Percentiles rank a stretch among this genome's conserved stretches.
Conservation (phyloP, 2,329 filamentous ascomycete genomes). For the Fusarium goolgardi region DNA sequence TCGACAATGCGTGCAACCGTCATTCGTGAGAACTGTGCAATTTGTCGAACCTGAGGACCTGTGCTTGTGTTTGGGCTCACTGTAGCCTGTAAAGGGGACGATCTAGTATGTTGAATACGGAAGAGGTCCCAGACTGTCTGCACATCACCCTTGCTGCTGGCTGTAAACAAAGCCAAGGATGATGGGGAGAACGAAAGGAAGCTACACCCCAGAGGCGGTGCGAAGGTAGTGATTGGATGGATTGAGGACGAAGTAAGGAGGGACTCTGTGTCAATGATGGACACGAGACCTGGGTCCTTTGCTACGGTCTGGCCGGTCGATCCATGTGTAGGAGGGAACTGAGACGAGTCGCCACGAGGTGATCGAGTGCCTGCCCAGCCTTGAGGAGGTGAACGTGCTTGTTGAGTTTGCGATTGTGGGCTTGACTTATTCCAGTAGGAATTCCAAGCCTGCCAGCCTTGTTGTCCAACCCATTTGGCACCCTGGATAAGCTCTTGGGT, state of each 20-base stretch:
- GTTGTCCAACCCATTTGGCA: constrained; percentile 80
- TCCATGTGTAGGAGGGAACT: constrained; percentile 83
- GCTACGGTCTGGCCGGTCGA: constrained; percentile 65
- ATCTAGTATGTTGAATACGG: constrained; percentile 71
- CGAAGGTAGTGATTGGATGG: constrained; percentile 77
- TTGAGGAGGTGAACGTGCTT: constrained; percentile 59
- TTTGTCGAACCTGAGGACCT: constrained; percentile 77
- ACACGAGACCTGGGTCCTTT: constrained; percentile 79
- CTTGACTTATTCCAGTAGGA: constrained; percentile 77
- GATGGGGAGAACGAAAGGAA: constrained; percentile 82
- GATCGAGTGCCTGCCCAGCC: constrained; percentile 61
- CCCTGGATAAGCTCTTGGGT: constrained; percentile 82
- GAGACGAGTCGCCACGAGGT: constrained; percentile 60
- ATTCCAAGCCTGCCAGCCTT: constrained; percentile 81
- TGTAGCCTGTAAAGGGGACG: constrained; percentile 67
- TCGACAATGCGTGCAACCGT: constrained; percentile 92
- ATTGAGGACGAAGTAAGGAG: constrained; percentile 64
- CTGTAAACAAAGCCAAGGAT: constrained; percentile 79
- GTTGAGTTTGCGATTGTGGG: constrained; percentile 58
- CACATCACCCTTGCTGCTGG: constrained; percentile 85
- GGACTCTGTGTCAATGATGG: constrained; percentile 76
- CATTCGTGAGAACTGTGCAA: constrained; percentile 90
- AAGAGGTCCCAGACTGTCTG: constrained; percentile 86
- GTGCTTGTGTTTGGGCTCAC: constrained; percentile 57
- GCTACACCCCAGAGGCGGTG: constrained; percentile 78